These are phyloP conservation scores for Agapanthus africanus DNA, from an alignment of 106 monocot species.

Conservation along the genomic window DNA sequence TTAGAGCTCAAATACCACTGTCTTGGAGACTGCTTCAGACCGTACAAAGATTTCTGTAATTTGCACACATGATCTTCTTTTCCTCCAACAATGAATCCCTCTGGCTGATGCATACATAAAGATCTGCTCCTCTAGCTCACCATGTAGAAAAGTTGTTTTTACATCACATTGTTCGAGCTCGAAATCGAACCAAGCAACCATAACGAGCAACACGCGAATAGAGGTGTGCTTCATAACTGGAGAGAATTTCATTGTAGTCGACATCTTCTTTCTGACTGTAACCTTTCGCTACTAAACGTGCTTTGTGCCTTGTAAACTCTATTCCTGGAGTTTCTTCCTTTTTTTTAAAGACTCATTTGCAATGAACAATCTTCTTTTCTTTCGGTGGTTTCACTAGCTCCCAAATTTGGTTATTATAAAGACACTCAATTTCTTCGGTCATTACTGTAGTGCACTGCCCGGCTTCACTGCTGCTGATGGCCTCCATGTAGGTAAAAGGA, in stretches of 20 bases:
- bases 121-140: too few species aligned
- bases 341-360: not conserved
- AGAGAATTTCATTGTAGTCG: not conserved
- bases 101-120: too few species aligned
- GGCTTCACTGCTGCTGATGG: not conserved
- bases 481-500: not conserved
- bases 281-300: not conserved
- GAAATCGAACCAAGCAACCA: not conserved
- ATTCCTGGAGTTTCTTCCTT: not conserved
- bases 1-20: too few species aligned
- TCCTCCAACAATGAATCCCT: too few species aligned
- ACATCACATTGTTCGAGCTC: conserved; percentile 3
- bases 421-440: too few species aligned
- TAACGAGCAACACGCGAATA: not conserved
- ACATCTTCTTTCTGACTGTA: not conserved
- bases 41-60: too few species aligned
- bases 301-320: not conserved
- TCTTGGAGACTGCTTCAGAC: too few species aligned
- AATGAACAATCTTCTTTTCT: not conserved
- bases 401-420: too few species aligned
- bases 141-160: too few species aligned
- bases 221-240: not conserved
- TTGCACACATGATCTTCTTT: too few species aligned
- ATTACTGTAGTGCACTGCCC: too few species aligned
- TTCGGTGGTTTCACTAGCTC: not conserved